phyloP scores from a whole-genome alignment of 2,329 filamentous ascomycete genomes.

The Alternaria conjuncta region DNA sequence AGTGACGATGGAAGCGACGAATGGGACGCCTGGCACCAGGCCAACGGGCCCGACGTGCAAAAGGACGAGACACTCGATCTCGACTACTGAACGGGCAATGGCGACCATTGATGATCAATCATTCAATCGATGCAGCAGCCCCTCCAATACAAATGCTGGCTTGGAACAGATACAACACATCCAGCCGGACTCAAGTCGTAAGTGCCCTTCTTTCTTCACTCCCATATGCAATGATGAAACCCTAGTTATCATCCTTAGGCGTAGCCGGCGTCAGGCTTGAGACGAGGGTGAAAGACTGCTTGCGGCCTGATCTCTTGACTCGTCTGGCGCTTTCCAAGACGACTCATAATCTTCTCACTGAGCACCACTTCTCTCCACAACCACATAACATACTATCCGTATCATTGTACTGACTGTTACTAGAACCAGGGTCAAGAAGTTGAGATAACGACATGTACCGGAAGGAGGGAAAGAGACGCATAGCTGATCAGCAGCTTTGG shows the following conservation, averaged over 20 bases:
- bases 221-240: slow-evolving; percentile 75
- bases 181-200: neutral
- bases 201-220: slow-evolving; percentile 5
- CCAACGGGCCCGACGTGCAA: slow-evolving; percentile 53
- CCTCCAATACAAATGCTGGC: too few relatives aligned
- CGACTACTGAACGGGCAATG: slow-evolving; percentile 51
- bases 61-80: slow-evolving; percentile 51
- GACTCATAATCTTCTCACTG: slow-evolving; percentile 50
- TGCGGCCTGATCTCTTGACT: slow-evolving; percentile 29
- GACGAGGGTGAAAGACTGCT: slow-evolving; percentile 26
- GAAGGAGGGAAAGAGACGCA: too few relatives aligned
- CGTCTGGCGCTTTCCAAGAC: slow-evolving; percentile 33
- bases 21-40: slow-evolving; percentile 54
- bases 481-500: neutral
- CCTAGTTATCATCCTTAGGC: slow-evolving; percentile 94
- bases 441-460: too few relatives aligned
- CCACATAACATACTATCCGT: neutral
- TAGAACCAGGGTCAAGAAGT: neutral
- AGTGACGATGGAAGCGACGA: slow-evolving; percentile 47
- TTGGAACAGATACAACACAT: neutral
- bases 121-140: neutral
- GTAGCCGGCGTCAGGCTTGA: slow-evolving; percentile 56
- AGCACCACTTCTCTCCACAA: slow-evolving; percentile 12
- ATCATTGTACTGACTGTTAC: neutral
- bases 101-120: too few relatives aligned